Evolutionary conservation across 1,284 basidiomycete genomes (phyloP), one percentile per base, ranked within the genome.

Genomic region (Boletus smithii): DNA sequence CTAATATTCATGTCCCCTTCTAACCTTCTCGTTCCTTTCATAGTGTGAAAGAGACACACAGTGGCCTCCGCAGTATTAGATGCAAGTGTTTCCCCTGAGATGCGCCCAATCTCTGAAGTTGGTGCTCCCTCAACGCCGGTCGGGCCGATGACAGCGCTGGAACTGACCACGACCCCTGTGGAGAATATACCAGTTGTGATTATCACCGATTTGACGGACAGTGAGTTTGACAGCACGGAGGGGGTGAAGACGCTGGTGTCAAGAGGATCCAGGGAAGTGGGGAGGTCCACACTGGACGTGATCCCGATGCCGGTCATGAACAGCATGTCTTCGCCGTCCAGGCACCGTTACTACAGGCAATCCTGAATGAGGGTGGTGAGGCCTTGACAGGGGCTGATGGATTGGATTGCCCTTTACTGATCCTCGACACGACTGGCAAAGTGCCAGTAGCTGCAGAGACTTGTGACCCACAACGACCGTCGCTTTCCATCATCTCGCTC

Each of bases 41-140:
- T 61, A 0, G 23, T 47, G 8, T 62, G 60, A 7, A 62, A 61
- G 23, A 29, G 48, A 33, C 44, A 51, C 39, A 5, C 30, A 4
- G n/a, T n/a, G n/a, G 60, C 60, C 3, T 56, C 60, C 9, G 60
- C 58, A 11, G 37, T 59, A 6, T 30, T 58, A 5, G 57, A 62
- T 30, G 23, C 33, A 10, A 45, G 27, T 11, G 30, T 59, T 18
- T 42, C 51, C n/a, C 48, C 50, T 3, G 30, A 23, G 10, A 20
- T 31, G 18, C 36, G 13, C 1, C 24, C 41, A 2, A 22, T n/a
- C 8, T 17, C 35, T 2, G 45, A 43, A n/a, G 18, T 44, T 7
- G 43, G 20, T 3, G 8, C 17, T 24, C 35, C 48, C 3, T 31
- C 30, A 9, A 37, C 30, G 7, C 47, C 47, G 8, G 11, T 42